A percentile compares a stretch with the other conserved stretches of the same genome.
phyloP scores from a whole-genome alignment of 176 grass and related monocot genomes.

The Carex scoparia region DNA sequence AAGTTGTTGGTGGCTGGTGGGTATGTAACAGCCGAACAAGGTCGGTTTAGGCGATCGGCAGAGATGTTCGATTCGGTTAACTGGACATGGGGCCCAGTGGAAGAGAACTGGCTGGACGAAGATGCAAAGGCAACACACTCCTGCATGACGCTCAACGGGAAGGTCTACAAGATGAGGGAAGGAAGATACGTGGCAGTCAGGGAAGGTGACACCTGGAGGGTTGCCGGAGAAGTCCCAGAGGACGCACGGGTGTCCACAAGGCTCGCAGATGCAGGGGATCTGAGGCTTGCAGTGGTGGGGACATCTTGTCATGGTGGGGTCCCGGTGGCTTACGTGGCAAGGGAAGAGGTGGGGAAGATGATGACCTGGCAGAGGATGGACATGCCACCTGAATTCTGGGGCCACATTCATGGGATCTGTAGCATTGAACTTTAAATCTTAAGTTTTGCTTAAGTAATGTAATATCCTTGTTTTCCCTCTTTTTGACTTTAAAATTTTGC shows the following conservation, averaged over 20 bases:
- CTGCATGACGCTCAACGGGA: conserved; percentile 26
- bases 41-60: conserved; percentile 42
- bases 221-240: conserved; percentile 48
- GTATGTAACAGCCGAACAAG: conserved; percentile 74
- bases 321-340: conserved; percentile 43
- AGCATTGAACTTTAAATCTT: conserved; percentile 46
- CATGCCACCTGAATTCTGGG: conserved; percentile 47
- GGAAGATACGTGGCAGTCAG: conserved; percentile 38
- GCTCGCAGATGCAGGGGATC: conserved; percentile 27
- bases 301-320: conserved; percentile 46
- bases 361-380: conserved; percentile 36
- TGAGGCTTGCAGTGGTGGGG: conserved; percentile 51
- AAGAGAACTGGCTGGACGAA: conserved; percentile 36
- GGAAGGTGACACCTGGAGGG: conserved; percentile 38
- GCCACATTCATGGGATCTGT: conserved; percentile 65
- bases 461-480: background rate
- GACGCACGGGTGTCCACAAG: conserved; percentile 37
- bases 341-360: conserved; percentile 31
- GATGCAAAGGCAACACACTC: conserved; percentile 45
- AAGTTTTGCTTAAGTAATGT: background rate
- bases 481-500: background rate
- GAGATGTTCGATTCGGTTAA: conserved; percentile 54
- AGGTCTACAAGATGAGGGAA: conserved; percentile 54
- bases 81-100: conserved; percentile 30
- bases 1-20: conserved; percentile 69